phyloP scores from a whole-genome alignment of 2,329 filamentous ascomycete species.

The Xenoacremonium recifei region DNA sequence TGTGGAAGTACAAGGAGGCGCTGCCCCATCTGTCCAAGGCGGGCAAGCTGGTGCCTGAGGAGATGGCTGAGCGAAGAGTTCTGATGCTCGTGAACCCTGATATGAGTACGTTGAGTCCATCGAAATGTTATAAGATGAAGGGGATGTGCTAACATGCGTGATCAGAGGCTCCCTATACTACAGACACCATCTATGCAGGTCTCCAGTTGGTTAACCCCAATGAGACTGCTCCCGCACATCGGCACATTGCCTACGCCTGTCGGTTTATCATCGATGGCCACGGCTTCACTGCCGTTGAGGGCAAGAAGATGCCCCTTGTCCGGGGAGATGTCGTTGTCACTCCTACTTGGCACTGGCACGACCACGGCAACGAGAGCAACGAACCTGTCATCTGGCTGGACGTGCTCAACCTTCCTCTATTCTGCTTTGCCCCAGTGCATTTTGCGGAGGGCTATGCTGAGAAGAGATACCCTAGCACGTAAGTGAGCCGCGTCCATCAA shows the following conservation, averaged over 20 bases:
- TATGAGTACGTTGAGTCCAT: no score
- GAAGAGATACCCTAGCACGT: constrained; percentile 47
- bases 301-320: constrained; percentile 48
- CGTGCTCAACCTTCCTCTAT: constrained; percentile 52
- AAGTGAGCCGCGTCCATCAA: constrained; percentile 3
- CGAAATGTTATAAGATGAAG: no score
- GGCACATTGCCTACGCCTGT: constrained; percentile 55
- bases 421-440: constrained; percentile 49
- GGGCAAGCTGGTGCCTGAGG: constrained; percentile 34
- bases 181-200: constrained; percentile 51
- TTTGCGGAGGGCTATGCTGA: constrained; percentile 52
- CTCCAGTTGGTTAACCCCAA: constrained; percentile 54
- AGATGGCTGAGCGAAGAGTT: constrained; percentile 55
- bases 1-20: constrained; percentile 37
- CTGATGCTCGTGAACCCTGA: constrained; percentile 56
- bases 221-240: constrained; percentile 53
- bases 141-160: no score
- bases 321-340: constrained; percentile 57
- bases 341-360: constrained; percentile 59
- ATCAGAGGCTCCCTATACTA: background rate
- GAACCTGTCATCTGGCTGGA: constrained; percentile 58
- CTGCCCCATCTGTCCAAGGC: constrained; percentile 34
- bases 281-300: constrained; percentile 58
- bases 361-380: constrained; percentile 57
- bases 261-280: constrained; percentile 58